Evolutionary conservation across 2,329 filamentous ascomycete species (phyloP).

Genomic region (Macrophomina phaseolina): DNA sequence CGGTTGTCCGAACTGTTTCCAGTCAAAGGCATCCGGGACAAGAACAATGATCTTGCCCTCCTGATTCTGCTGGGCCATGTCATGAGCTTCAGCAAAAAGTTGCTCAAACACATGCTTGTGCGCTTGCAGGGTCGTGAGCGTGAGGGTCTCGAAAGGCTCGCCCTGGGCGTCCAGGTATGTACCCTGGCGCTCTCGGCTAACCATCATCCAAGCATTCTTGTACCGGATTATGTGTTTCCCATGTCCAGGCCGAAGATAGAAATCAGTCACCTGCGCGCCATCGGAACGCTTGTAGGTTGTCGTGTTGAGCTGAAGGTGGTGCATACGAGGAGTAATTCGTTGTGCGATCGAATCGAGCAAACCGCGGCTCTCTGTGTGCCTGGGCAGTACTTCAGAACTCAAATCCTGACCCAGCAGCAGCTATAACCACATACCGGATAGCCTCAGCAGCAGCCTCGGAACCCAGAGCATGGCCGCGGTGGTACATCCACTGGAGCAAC

Average conservation of each 20-base stretch:
- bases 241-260: constrained; percentile 88
- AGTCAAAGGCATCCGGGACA: constrained; percentile 77
- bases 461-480: constrained; percentile 53
- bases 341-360: constrained; percentile 61
- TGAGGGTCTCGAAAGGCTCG: constrained; percentile 92
- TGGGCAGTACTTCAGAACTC: constrained; percentile 3
- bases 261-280: constrained; percentile 76
- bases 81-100: constrained; percentile 85
- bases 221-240: constrained; percentile 88
- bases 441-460: constrained; percentile 18
- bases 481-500: constrained; percentile 94
- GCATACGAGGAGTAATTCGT: constrained; percentile 64
- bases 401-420: not conserved
- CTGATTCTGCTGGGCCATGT: constrained; percentile 76
- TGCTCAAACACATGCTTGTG: constrained; percentile 89
- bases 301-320: constrained; percentile 70
- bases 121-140: constrained; percentile 87
- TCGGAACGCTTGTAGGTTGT: constrained; percentile 66
- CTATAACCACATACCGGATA: not conserved
- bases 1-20: constrained; percentile 83
- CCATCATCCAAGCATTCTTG: constrained; percentile 82
- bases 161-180: constrained; percentile 75
- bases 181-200: constrained; percentile 84
- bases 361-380: constrained; percentile 43
- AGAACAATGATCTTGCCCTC: constrained; percentile 95